Conservation (phyloP, 345 rosid species). For the Anastatica hierochuntica region DNA sequence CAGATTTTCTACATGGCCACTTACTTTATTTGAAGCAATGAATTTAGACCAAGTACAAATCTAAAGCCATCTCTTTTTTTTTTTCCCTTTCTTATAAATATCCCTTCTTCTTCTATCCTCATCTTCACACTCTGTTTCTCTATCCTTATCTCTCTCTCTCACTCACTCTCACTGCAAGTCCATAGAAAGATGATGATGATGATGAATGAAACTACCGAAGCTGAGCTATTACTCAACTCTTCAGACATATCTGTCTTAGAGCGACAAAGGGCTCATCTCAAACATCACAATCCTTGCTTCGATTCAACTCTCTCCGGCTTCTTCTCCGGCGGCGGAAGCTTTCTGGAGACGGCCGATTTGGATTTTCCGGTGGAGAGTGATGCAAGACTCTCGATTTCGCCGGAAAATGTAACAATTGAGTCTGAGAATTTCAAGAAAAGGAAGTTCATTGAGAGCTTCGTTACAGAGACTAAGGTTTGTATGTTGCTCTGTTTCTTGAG, state of each 20-base stretch:
- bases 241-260: conserved; percentile 56
- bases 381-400: conserved; percentile 5
- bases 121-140: conserved; percentile 18
- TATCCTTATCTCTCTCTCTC: conserved; percentile 14
- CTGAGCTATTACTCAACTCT: conserved; percentile 19
- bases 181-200: conserved; percentile 4
- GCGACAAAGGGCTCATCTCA: conserved; percentile 40
- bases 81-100: conserved; percentile 11
- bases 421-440: conserved; percentile 54
- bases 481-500: not conserved
- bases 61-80: not conserved
- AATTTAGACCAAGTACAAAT: conserved; percentile 13
- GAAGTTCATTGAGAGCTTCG: conserved; percentile 31
- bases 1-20: not conserved
- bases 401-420: conserved; percentile 29
- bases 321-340: conserved; percentile 20
- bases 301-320: conserved; percentile 28
- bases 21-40: conserved; percentile 15
- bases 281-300: conserved; percentile 31
- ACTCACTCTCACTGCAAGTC: not conserved
- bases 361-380: conserved; percentile 12
- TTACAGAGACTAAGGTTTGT: conserved; percentile 19
- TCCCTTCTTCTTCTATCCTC: conserved; percentile 6
- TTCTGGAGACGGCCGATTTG: conserved; percentile 12
- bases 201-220: conserved; percentile 11